Conservation (phyloP, 2,329 filamentous ascomycete genomes). For the Ophiobolus disseminans region DNA sequence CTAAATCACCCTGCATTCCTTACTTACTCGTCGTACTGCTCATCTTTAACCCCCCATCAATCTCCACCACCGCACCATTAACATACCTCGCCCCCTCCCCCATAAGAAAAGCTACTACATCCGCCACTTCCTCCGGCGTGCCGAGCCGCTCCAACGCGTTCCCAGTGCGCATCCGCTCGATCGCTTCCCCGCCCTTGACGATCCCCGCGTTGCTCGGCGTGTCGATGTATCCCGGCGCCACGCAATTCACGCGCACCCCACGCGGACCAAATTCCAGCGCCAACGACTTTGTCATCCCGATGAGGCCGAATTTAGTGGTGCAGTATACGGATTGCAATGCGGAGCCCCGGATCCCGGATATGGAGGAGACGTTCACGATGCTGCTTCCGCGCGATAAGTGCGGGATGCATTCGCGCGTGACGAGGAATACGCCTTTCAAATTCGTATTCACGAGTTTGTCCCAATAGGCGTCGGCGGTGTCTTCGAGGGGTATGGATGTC, state of each 20-base stretch:
- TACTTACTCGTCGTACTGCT: slow-evolving; percentile 34
- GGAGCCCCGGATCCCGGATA: slow-evolving; percentile 32
- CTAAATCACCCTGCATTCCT: too few relatives aligned
- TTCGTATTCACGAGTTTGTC: slow-evolving; percentile 56
- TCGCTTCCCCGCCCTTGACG: slow-evolving; percentile 55
- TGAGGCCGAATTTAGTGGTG: slow-evolving; percentile 45
- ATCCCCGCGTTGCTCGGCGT: slow-evolving; percentile 60
- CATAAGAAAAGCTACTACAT: slow-evolving; percentile 59
- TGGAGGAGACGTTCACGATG: slow-evolving; percentile 41
- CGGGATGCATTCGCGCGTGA: slow-evolving; percentile 53
- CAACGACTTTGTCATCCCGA: slow-evolving; percentile 44
- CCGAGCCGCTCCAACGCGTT: slow-evolving; percentile 55
- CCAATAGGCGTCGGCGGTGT: slow-evolving; percentile 57
- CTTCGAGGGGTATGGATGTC: slow-evolving; percentile 49
- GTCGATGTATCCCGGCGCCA: slow-evolving; percentile 53
- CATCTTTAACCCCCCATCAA: slow-evolving; percentile 55
- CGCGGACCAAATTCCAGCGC: slow-evolving; percentile 42
- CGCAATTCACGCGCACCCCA: slow-evolving; percentile 40
- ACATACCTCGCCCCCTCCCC: slow-evolving; percentile 55
- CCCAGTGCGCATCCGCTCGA: slow-evolving; percentile 49
- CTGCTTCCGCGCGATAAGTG: slow-evolving; percentile 32
- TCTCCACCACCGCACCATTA: slow-evolving; percentile 57
- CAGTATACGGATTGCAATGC: slow-evolving; percentile 44
- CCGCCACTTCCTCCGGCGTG: slow-evolving; percentile 57
- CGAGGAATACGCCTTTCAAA: slow-evolving; percentile 54